Base-by-base conservation (phyloP, 805 yeast species). In the Myxozyma neotropica region DNA sequence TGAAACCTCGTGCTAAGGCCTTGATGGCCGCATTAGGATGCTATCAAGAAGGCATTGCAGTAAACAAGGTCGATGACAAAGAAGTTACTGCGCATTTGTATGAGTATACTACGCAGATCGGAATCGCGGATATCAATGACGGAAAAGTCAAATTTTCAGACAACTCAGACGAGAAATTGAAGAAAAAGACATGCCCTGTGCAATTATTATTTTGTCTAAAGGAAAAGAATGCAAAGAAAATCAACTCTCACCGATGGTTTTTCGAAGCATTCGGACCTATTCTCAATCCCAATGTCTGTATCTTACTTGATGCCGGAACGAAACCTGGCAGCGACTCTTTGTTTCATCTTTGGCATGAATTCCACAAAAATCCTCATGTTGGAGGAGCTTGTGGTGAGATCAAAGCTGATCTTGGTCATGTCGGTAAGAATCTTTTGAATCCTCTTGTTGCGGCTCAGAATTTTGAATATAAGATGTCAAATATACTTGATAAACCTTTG, bases 41-140 rank as follows among this genome's bases (percentile, higher is more conserved):
- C 42, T 93, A 86, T 72, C 99, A 94, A 74, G 97, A 91, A 61
- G 97, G 97, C 0, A 90, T 91, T 74, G 97, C 98, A 47, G 91
- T 91, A 72, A 88, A 89, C 70, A 87, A 85, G 70, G 90, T 94
- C 68, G 90, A 91, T 71, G 93, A 87, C 57, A 81, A 84, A 57
- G 81, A 84, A 31, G 97, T 93, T 13, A 83, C 83, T 39, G 86
- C 95, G 46, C 99, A 93, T 74, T 81, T 93, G 40, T 93, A 91
- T 73, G 99, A 93, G 72, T 94, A 92, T 73, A 92, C 97, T 6
- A 85, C 97, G 1, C 86, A 90, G 79, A 89, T 92, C 54, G 96
- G 96, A 5, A 88, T 92, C 55, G 42, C 84, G 88, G 17, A 78
- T 77, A 43, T 83, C 84, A 54, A 80, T 80, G 13, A 86, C 92